Evolutionary conservation across 176 grass and related monocot species (phyloP).

Genomic region (Eleusine indica): DNA sequence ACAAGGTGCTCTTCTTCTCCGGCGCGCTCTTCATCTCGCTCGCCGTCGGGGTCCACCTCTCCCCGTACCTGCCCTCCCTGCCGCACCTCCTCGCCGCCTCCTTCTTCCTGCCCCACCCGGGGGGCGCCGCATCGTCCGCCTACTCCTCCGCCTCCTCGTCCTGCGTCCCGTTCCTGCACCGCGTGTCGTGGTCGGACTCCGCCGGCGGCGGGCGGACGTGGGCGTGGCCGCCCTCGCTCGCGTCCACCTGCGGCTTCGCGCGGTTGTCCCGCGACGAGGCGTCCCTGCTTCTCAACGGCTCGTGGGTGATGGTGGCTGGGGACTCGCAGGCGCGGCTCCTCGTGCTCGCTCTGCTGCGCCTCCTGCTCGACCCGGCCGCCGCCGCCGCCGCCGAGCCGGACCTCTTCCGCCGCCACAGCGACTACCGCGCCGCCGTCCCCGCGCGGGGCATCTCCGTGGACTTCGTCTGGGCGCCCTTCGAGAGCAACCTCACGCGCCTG

Average conservation of each 20-base stretch:
- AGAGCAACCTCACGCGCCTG: constrained; percentile 72
- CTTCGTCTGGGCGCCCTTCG: constrained; percentile 93
- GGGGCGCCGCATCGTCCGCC: neutral
- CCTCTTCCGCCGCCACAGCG: constrained; percentile 82
- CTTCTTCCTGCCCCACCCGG: constrained; percentile 42
- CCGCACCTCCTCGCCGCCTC: constrained; percentile 60
- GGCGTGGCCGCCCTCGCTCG: constrained; percentile 65
- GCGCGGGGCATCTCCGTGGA: constrained; percentile 70
- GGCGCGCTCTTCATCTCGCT: constrained; percentile 90
- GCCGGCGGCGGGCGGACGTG: constrained; percentile 36
- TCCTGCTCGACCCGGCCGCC: constrained; percentile 68
- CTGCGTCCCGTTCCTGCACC: constrained; percentile 67
- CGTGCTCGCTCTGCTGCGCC: constrained; percentile 75
- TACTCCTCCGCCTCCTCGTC: constrained; percentile 33
- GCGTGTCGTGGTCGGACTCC: constrained; percentile 53
- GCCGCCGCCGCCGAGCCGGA: constrained; percentile 73
- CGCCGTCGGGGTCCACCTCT: constrained; percentile 88
- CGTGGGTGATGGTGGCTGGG: constrained; percentile 87
- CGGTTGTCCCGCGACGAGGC: constrained; percentile 66
- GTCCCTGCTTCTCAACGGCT: constrained; percentile 79
- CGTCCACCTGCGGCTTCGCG: constrained; percentile 69
- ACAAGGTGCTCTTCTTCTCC: constrained; percentile 99
- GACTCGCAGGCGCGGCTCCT: constrained; percentile 93
- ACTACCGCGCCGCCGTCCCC: constrained; percentile 62
- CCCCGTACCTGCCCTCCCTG: constrained; percentile 78